Evolutionary conservation across 495 filamentous ascomycete genomes (phyloP).

Genomic region (Annulohypoxylon stygium): DNA sequence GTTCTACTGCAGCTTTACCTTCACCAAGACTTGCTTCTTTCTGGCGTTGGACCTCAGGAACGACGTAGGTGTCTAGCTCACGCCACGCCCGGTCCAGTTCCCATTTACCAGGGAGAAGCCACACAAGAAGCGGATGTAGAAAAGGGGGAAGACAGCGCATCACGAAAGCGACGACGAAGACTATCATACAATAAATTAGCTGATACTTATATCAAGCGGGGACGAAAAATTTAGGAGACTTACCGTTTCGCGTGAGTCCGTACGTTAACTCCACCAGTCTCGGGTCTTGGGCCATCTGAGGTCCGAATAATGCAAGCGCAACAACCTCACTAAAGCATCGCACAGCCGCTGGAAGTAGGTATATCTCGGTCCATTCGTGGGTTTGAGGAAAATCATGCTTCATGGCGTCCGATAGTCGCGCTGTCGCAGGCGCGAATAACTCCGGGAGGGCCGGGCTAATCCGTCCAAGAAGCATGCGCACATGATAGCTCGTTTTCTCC

Average conservation of each 20-base stretch:
- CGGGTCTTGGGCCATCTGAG: neutral
- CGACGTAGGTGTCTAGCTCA: slow-evolving; percentile 3
- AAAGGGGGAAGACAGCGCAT: neutral
- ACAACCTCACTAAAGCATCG: neutral
- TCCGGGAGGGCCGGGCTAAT: slow-evolving; percentile 24
- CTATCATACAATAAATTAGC: neutral
- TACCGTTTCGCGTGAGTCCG: neutral
- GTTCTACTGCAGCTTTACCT: neutral
- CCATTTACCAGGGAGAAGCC: neutral
- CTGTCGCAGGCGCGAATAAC: slow-evolving; percentile 5
- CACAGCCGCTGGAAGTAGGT: neutral
- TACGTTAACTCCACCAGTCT: neutral
- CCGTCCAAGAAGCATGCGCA: slow-evolving; percentile 1
- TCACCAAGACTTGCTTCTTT: neutral
- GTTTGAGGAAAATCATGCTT: slow-evolving; percentile 4
- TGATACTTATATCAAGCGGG: neutral
- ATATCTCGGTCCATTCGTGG: neutral
- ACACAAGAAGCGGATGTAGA: neutral
- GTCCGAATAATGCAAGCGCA: neutral
- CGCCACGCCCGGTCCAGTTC: neutral
- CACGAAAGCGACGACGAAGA: neutral
- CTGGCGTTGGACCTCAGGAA: neutral
- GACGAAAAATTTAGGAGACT: neutral
- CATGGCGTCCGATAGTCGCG: slow-evolving; percentile 12
- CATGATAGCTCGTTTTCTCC: slow-evolving; percentile 5